Conservation (phyloP, 495 filamentous ascomycete genomes). For the Parachaetomium inaequale region DNA sequence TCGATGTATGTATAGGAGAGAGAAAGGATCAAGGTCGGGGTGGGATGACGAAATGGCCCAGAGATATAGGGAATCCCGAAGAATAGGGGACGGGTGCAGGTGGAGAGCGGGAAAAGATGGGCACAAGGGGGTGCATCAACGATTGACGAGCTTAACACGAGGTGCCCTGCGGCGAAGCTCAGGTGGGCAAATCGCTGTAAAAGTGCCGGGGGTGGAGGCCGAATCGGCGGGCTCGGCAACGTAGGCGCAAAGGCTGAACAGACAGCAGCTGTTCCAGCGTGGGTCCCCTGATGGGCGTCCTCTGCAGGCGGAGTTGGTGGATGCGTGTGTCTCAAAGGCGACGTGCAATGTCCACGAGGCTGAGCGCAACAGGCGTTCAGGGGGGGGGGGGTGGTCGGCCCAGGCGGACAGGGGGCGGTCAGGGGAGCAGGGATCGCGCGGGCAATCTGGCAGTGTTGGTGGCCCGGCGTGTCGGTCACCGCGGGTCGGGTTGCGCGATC, state of each 20-base stretch:
- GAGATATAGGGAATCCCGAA: slow-evolving; percentile 13
- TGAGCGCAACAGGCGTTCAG: slow-evolving; percentile 32
- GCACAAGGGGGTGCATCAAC: slow-evolving; percentile 20
- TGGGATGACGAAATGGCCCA: slow-evolving; percentile 22
- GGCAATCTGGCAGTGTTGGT: slow-evolving; percentile 20
- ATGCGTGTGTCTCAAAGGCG: slow-evolving; percentile 36
- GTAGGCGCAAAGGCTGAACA: slow-evolving; percentile 21
- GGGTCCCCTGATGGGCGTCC: slow-evolving; percentile 27
- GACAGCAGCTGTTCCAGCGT: slow-evolving; percentile 24
- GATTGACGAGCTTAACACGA: slow-evolving; percentile 22
- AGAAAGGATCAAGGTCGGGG: slow-evolving; percentile 6
- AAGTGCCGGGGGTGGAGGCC: slow-evolving; percentile 17
- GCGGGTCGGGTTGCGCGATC: slow-evolving; percentile 27
- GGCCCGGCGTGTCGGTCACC: slow-evolving; percentile 32
- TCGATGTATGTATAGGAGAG: neutral
- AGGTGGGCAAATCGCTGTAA: slow-evolving; percentile 17
- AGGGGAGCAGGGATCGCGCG: slow-evolving; percentile 17
- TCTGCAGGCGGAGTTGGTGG: slow-evolving; percentile 23
- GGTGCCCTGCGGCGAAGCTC: slow-evolving; percentile 28
- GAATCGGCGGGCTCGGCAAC: slow-evolving; percentile 25
- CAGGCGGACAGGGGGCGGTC: slow-evolving; percentile 35
- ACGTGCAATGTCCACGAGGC: slow-evolving; percentile 38
- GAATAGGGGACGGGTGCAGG: slow-evolving; percentile 1
- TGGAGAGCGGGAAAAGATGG: slow-evolving; percentile 15
- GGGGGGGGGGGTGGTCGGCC: slow-evolving; percentile 28